These are phyloP conservation scores for Houttuynia cordata DNA, from an alignment of 164 flowering plant species.

Conservation along the genomic window DNA sequence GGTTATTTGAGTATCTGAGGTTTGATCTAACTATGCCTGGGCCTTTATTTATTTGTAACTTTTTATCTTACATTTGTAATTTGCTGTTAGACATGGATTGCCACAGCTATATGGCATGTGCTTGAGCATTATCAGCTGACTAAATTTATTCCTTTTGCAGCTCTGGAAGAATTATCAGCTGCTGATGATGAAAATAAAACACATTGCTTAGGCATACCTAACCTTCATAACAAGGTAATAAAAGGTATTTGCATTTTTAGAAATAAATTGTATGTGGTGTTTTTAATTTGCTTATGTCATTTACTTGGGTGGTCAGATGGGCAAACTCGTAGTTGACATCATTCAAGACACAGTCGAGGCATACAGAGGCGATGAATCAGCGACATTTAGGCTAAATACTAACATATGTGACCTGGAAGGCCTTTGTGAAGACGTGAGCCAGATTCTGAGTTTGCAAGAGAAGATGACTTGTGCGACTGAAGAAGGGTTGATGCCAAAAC, in stretches of 20 bases:
- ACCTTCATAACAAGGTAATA: conserved; percentile 55
- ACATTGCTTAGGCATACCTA: conserved; percentile 32
- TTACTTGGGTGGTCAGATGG: conserved; percentile 30
- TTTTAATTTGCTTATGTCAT: neutral
- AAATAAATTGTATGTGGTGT: no score
- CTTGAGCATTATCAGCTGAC: neutral
- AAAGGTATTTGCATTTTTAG: neutral
- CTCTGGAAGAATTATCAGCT: conserved; percentile 29
- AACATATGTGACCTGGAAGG: conserved; percentile 27
- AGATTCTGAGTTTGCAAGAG: conserved; percentile 21
- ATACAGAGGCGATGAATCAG: conserved; percentile 17
- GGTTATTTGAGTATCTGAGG: no score
- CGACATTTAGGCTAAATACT: conserved; percentile 22
- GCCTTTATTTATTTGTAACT: neutral
- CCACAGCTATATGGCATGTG: neutral
- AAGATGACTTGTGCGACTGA: conserved; percentile 4
- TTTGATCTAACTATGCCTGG: no score
- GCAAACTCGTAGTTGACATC: conserved; percentile 31
- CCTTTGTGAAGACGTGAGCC: conserved; percentile 21
- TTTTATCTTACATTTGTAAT: neutral
- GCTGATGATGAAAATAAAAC: conserved; percentile 37
- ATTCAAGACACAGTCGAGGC: conserved; percentile 30
- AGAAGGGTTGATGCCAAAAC: neutral
- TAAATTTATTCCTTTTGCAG: conserved; percentile 24
- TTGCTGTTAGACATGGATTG: neutral